phyloP scores from a whole-genome alignment of 352 stramenopile genomes.

The Pythium apleroticum region DNA sequence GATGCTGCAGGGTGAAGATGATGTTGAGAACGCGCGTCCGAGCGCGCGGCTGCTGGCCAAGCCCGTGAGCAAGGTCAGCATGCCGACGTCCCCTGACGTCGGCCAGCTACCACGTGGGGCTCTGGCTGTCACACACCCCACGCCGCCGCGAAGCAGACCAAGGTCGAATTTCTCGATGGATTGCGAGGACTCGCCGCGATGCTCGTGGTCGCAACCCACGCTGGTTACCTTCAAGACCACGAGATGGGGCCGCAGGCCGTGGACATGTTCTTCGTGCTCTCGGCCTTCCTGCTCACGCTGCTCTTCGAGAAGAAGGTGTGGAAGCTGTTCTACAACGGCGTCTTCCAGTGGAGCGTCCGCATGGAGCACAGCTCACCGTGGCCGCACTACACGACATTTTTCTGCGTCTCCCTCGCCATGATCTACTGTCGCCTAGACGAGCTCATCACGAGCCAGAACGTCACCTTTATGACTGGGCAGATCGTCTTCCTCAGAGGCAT shows the following conservation, averaged over 20 bases:
- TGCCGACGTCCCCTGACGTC: too few relatives aligned
- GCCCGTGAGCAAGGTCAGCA: too few relatives aligned
- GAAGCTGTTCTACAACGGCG: constrained; percentile 14
- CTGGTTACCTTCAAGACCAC: constrained; percentile 34
- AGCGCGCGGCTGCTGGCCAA: too few relatives aligned
- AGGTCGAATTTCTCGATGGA: constrained; percentile 36
- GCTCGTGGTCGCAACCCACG: constrained; percentile 26
- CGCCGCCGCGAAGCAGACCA: too few relatives aligned
- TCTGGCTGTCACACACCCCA: too few relatives aligned
- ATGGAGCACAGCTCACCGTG: background rate
- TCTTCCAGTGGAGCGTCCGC: background rate
- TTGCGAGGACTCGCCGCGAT: constrained; percentile 30
- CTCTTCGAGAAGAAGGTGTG: constrained; percentile 51
- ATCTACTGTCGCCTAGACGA: too few relatives aligned
- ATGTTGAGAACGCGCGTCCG: too few relatives aligned
- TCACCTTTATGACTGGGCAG: too few relatives aligned
- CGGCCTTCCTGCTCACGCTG: constrained; percentile 50
- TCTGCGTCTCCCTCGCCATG: constrained; percentile 44
- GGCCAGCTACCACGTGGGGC: too few relatives aligned
- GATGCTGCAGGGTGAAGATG: too few relatives aligned
- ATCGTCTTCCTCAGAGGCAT: too few relatives aligned
- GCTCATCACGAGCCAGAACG: too few relatives aligned
- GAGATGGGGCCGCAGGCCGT: constrained; percentile 40
- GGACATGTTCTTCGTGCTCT: constrained; percentile 58
- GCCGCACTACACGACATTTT: constrained; percentile 41